A percentile compares a stretch with the other conserved stretches of the same genome.
Evolutionary conservation across 768 basidiomycete genomes (phyloP).

Genomic region (Phanerochaete carnosa): DNA sequence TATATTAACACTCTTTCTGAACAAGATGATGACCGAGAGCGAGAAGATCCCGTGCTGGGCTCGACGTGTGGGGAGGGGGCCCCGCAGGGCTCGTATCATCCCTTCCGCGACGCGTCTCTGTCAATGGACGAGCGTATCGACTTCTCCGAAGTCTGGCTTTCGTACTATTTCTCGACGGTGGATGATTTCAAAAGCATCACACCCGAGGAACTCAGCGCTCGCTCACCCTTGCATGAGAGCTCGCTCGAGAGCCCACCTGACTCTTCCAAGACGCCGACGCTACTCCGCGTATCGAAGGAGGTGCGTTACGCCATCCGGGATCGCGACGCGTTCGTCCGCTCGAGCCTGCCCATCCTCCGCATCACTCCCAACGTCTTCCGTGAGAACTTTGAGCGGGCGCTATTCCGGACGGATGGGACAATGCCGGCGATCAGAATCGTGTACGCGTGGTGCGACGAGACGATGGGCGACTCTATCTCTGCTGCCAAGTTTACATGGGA

Average conservation of each 20-base stretch:
- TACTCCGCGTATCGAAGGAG: neutral
- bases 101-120: conserved; percentile 2
- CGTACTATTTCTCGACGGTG: conserved; percentile 9
- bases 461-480: conserved; percentile 5
- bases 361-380: neutral
- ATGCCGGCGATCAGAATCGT: conserved; percentile 6
- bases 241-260: neutral
- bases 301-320: neutral
- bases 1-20: neutral
- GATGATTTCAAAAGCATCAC: neutral
- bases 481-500: conserved; percentile 1
- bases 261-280: neutral
- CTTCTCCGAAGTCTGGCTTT: conserved; percentile 5
- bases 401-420: conserved; percentile 6
- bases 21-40: neutral
- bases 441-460: conserved; percentile 11
- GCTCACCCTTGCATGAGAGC: conserved; percentile 2
- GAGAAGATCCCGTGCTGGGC: neutral
- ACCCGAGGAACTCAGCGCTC: neutral
- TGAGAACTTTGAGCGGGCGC: conserved; percentile 7
- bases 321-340: neutral
- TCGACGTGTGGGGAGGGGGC: neutral
- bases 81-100: neutral
- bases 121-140: neutral
- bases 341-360: neutral